Conservation (phyloP, 2,329 filamentous ascomycete species). For the Apiospora phragmitis region DNA sequence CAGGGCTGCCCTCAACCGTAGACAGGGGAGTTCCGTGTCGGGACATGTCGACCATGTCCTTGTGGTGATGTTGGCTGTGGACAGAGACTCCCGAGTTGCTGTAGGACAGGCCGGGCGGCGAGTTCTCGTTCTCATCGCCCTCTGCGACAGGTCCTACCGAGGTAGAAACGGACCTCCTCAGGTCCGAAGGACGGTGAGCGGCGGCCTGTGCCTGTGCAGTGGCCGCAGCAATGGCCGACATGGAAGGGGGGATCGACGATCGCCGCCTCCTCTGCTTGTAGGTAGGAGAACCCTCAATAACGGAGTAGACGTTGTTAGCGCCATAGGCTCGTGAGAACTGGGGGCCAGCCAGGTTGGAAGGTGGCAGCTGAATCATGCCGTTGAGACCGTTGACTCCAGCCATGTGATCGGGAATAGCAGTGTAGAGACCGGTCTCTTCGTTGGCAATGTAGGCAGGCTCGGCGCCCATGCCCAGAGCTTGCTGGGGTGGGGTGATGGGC, state of each 20-base stretch:
- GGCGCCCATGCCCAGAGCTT: conserved; percentile 74
- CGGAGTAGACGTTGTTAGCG: conserved; percentile 82
- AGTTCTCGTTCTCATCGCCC: conserved; percentile 77
- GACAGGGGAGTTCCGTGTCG: conserved; percentile 89
- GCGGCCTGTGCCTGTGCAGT: conserved; percentile 55
- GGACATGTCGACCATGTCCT: conserved; percentile 80
- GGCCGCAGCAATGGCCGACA: conserved; percentile 68
- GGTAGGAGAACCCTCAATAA: conserved; percentile 95
- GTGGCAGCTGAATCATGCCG: conserved; percentile 87
- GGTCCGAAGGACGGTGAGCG: conserved; percentile 81
- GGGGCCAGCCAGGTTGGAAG: conserved; percentile 77
- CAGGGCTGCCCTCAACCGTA: conserved; percentile 79
- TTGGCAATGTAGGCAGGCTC: conserved; percentile 98
- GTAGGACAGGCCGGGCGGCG: conserved; percentile 74
- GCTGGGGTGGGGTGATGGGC: conserved; percentile 93
- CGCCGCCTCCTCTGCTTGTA: conserved; percentile 96
- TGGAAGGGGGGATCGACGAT: conserved; percentile 84
- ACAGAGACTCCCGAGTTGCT: conserved; percentile 65
- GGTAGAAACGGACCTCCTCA: conserved; percentile 85
- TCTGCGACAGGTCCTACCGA: conserved; percentile 83
- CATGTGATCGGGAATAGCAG: conserved; percentile 86
- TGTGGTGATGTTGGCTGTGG: conserved; percentile 66
- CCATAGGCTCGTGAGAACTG: conserved; percentile 77
- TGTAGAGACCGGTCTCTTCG: conserved; percentile 95
- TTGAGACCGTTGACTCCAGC: conserved; percentile 73